Evolutionary conservation across 805 yeast species (phyloP).

Genomic region (Saccharomyces mikatae): DNA sequence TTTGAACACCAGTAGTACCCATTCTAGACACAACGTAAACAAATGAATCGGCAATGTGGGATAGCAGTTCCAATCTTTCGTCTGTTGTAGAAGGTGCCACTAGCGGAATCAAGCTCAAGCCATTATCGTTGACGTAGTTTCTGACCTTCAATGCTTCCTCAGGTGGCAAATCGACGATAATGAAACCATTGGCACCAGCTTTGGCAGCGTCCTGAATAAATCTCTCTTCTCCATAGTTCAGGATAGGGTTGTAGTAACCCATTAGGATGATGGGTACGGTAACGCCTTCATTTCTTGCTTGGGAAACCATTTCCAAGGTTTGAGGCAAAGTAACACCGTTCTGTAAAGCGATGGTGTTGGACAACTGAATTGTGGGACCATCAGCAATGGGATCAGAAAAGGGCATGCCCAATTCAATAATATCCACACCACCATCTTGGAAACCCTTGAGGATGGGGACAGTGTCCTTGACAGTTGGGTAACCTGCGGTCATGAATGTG

Average conservation of each 20-base stretch:
- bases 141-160: slow-evolving; percentile 92
- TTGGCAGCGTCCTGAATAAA: slow-evolving; percentile 68
- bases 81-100: slow-evolving; percentile 97
- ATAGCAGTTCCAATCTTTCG: slow-evolving; percentile 69
- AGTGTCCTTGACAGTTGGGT: slow-evolving; percentile 81
- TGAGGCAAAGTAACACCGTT: slow-evolving; percentile 70
- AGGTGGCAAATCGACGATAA: slow-evolving; percentile 94
- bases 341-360: slow-evolving; percentile 72
- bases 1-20: slow-evolving; percentile 92
- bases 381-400: slow-evolving; percentile 98
- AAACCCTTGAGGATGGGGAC: slow-evolving; percentile 77
- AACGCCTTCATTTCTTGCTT: slow-evolving; percentile 78
- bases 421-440: slow-evolving; percentile 92
- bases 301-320: slow-evolving; percentile 60
- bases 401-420: slow-evolving; percentile 92
- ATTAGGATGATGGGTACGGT: slow-evolving; percentile 82
- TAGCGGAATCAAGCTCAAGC: slow-evolving; percentile 80
- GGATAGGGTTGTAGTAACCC: slow-evolving; percentile 97
- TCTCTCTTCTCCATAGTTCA: slow-evolving; percentile 81
- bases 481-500: slow-evolving; percentile 91
- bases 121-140: slow-evolving; percentile 55
- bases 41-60: slow-evolving; percentile 87
- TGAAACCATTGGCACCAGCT: slow-evolving; percentile 93
- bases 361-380: slow-evolving; percentile 92
- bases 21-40: slow-evolving; percentile 93